These are phyloP conservation scores for Drechslera avenae DNA, from an alignment of 2,329 filamentous ascomycete genomes.

Conservation along the genomic window DNA sequence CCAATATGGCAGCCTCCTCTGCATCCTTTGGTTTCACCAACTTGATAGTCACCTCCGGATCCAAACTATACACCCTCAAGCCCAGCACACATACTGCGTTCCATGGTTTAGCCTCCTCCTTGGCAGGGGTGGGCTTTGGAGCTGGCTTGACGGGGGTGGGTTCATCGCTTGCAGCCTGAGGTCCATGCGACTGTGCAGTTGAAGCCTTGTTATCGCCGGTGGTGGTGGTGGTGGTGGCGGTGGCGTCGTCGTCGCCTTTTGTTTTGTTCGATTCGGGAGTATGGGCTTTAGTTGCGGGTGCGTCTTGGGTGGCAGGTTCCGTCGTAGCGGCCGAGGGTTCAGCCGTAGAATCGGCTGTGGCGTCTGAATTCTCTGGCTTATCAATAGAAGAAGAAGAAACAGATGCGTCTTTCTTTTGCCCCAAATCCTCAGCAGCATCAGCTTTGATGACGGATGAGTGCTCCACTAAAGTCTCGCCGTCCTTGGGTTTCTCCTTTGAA, in stretches of 20 bases:
- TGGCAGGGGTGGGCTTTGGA: background rate
- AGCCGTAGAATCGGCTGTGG: background rate
- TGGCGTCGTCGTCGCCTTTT: background rate
- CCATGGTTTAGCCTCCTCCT: constrained; percentile 53
- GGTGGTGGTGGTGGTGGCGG: background rate
- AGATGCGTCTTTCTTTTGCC: background rate
- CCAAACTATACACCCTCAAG: constrained; percentile 55
- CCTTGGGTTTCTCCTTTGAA: constrained; percentile 4
- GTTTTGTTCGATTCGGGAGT: too few relatives aligned
- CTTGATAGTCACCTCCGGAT: constrained; percentile 39
- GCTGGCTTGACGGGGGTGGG: background rate
- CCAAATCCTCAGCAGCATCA: background rate
- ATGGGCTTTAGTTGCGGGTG: background rate
- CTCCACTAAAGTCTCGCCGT: background rate
- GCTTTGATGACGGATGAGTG: background rate
- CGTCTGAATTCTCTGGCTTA: background rate
- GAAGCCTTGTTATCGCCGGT: background rate
- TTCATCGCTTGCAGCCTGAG: background rate
- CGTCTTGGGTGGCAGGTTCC: background rate
- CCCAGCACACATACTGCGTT: constrained; percentile 66
- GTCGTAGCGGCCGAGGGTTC: constrained; percentile 1
- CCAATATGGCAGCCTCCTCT: constrained; percentile 40
- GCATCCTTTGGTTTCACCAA: constrained; percentile 36
- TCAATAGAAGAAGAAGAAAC: background rate
- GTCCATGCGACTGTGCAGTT: background rate